Evolutionary conservation across 768 basidiomycete species (phyloP), one percentile per base, ranked within the genome.

Genomic region (Sporobolomyces pararoseus): DNA sequence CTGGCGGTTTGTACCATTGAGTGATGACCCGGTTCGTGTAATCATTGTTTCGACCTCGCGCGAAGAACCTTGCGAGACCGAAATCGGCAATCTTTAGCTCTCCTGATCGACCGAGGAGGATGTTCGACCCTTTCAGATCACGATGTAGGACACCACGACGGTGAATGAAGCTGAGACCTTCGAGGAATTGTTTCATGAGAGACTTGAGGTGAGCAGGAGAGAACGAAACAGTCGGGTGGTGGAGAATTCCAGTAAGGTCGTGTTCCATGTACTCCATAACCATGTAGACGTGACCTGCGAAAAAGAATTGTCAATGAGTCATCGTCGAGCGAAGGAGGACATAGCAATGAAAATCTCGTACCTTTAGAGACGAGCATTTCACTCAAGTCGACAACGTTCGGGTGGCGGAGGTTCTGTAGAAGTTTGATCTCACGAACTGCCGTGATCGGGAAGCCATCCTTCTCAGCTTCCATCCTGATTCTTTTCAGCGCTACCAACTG

Each of bases 21-120:
- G 96, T 99, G 74, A 99, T 98, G 58, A 99, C 96, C 37, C 96
- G 85, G 79, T 99, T 99, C n/a, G 96, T 99, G 78, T 99, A 98
- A 78, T 99, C 96, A 65, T 87, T 88, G 63, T 85, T 84, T 54
- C 90, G 84, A 10, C 89, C 87, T 79, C 94, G 95, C 79, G 92
- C 89, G 80, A 95, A 99, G 79, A 97, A 91, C 59, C 96, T 85
- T 12, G 96, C 96, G 21, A 99, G 84, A 50, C 96, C 96, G 79
- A 99, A 99, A 81, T 99, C 96, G 13, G 86, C 96, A 23, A 99
- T 84, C 81, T 98, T 98, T 67, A 99, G 84, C 79, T 95, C 91
- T 9, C 96, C 96, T 54, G 84, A 84, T 63, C 89, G 89, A 76
- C 91, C 92, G 69, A 99, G 83, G 31, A 99, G 82, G 76, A 99